Evolutionary conservation across 2,329 filamentous ascomycete species (phyloP).

Genomic region (Fusarium armeniacum): DNA sequence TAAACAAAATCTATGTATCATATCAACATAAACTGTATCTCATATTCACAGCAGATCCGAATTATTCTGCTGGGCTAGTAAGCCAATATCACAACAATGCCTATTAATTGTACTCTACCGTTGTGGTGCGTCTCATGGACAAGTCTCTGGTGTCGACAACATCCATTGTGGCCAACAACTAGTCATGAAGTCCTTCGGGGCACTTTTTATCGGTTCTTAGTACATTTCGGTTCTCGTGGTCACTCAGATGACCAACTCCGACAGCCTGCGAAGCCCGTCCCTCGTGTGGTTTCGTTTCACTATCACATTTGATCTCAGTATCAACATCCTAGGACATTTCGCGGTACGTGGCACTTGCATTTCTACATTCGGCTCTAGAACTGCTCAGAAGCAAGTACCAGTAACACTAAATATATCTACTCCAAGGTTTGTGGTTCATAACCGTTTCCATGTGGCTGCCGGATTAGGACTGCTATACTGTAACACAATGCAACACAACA

Average conservation of each 20-base stretch:
- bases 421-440: neutral
- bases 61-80: neutral
- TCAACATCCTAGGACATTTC: neutral
- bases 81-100: neutral
- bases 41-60: slow-evolving; percentile 1
- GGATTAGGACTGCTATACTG: neutral
- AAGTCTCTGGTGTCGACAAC: neutral
- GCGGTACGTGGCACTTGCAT: neutral
- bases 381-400: neutral
- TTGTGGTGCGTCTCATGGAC: neutral
- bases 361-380: neutral
- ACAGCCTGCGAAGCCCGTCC: neutral
- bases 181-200: neutral
- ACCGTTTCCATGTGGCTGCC: neutral
- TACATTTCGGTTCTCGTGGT: too few relatives aligned
- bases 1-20: neutral
- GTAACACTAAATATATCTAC: neutral
- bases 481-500: neutral
- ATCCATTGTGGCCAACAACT: neutral
- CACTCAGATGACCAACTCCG: neutral
- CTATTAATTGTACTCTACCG: neutral
- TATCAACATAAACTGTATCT: neutral
- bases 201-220: neutral
- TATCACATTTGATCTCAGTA: neutral
- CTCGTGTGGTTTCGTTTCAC: neutral